Base-by-base conservation (phyloP, 2,329 filamentous ascomycete genomes). In the Drechslera avenae region DNA sequence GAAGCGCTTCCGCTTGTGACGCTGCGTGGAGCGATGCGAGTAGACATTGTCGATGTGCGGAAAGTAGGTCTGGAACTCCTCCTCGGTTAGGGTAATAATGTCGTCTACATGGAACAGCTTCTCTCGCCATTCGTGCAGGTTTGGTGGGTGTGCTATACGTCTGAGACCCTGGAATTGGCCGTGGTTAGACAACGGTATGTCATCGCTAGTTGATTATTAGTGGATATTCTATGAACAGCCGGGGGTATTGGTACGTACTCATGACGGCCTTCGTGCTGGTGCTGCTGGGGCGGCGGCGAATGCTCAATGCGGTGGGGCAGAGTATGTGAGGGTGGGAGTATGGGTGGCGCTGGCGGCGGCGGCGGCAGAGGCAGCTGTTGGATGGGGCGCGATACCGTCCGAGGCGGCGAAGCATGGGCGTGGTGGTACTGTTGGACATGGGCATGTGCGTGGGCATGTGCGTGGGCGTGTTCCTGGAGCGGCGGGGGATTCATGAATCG, bases 1-100 rank as follows among this genome's bases (percentile, higher is more conserved):
- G 60, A 92, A 90, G n/a, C 87, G 86, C 63, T 90, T 90, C 64
- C 87, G 86, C 76, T 92, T 92, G 73, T 91, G 91, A 46, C 81
- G 81, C 69, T 92, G 89, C 2, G 89, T 91, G 1, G 89, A 91
- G 55, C 89, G 86, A 74, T 91, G 89, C 19, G 89, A 92, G 74
- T 91, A 93, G 61, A 92, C 83, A 69, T 92, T 92, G 76, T 92
- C 89, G 60, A 93, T 82, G 72, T 92, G 89, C 0, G 89, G 88
- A 64, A 91, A 92, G 73, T 92, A 93, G 5, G 84, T 90, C 65
- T 90, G 83, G 68, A 89, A 91, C 86, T 92, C 82, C 56, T 91
- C 86, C 69, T 91, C 84, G 23, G 83, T 90, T 60, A 93, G 73
- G 10, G 86, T 82, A 52, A 92, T 87, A 37, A 81, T 83, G 36